Conservation (phyloP, 2,329 filamentous ascomycete species). For the Cladosporium sp. region DNA sequence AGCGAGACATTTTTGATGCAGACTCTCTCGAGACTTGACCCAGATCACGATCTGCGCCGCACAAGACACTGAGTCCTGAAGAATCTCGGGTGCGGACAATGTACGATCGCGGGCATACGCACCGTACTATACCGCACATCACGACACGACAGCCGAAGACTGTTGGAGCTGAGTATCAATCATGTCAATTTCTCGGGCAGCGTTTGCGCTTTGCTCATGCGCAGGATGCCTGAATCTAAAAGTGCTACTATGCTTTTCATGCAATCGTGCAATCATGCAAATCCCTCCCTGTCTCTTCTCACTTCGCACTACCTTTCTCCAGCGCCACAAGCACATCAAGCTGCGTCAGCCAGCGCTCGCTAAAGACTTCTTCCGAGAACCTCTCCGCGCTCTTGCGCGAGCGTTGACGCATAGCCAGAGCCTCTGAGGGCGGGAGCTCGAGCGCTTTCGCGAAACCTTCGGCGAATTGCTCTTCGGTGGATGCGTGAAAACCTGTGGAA, state of each 20-base stretch:
- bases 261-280: neutral
- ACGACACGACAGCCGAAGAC: too few species aligned
- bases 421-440: slow-evolving; percentile 58
- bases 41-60: too few species aligned
- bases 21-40: too few species aligned
- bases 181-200: too few species aligned
- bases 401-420: slow-evolving; percentile 67
- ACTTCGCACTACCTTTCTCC: neutral
- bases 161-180: too few species aligned
- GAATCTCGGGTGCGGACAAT: too few species aligned
- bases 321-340: slow-evolving; percentile 65
- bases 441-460: slow-evolving; percentile 74
- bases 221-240: neutral
- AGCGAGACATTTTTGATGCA: too few species aligned
- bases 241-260: neutral
- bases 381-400: slow-evolving; percentile 69
- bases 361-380: slow-evolving; percentile 87
- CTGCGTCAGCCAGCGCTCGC: slow-evolving; percentile 69
- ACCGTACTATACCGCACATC: too few species aligned
- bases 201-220: too few species aligned
- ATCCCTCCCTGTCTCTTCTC: neutral
- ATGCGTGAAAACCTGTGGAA: slow-evolving; percentile 72
- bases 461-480: slow-evolving; percentile 73
- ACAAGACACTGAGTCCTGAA: too few species aligned
- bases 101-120: too few species aligned